These are phyloP conservation scores for Stagonosporopsis cucurbitacearum DNA, from an alignment of 2,329 filamentous ascomycete genomes.

Conservation along the genomic window DNA sequence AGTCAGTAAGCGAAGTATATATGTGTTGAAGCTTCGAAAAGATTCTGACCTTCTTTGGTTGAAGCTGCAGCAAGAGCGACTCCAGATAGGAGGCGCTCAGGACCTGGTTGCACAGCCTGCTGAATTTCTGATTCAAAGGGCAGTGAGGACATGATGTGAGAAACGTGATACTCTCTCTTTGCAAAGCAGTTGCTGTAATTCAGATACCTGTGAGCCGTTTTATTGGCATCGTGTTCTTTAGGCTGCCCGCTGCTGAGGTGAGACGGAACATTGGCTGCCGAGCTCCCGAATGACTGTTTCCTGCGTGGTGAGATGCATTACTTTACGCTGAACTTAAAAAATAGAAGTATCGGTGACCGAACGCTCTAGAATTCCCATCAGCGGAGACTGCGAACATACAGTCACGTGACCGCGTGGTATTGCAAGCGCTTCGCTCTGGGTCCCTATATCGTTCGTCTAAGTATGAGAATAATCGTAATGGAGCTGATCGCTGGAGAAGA, in stretches of 20 bases:
- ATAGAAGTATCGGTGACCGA: too few species aligned
- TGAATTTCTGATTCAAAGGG: constrained; percentile 23
- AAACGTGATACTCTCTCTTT: not conserved
- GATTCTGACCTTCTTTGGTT: constrained; percentile 19
- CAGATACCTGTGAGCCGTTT: too few species aligned
- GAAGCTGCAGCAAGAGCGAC: constrained; percentile 33
- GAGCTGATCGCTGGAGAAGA: too few species aligned
- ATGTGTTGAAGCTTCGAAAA: not conserved
- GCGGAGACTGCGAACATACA: too few species aligned
- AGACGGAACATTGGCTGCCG: not conserved
- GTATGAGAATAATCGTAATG: too few species aligned
- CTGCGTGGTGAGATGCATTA: too few species aligned
- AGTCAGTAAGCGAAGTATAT: not conserved
- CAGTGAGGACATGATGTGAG: constrained; percentile 14
- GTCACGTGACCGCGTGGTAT: too few species aligned
- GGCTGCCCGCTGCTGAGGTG: not conserved
- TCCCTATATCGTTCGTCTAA: too few species aligned
- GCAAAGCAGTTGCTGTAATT: not conserved
- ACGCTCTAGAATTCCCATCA: too few species aligned
- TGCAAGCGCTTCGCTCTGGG: too few species aligned
- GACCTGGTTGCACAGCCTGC: constrained; percentile 26
- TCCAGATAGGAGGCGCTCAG: constrained; percentile 26
- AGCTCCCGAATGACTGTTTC: not conserved
- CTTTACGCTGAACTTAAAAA: too few species aligned
- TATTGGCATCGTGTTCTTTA: not conserved